A percentile compares a stretch with the other conserved stretches of the same genome.
Evolutionary conservation across 1,284 basidiomycete genomes (phyloP).

Genomic region (Heterobasidion irregulare): DNA sequence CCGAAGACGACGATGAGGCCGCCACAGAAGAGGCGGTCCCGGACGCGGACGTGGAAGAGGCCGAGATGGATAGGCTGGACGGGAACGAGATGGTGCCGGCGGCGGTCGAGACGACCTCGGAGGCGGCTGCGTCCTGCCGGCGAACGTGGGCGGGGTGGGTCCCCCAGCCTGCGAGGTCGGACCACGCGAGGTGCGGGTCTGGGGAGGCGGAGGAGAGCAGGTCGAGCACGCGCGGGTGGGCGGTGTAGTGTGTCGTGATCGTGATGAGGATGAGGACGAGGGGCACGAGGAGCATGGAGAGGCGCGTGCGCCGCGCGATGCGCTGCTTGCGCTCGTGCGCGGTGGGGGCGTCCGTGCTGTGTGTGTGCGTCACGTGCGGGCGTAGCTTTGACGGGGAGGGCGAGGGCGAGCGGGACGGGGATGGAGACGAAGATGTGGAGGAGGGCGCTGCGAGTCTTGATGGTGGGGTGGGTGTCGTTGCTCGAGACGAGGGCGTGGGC

Average conservation of each 20-base stretch:
- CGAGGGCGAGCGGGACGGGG: conserved; percentile 6
- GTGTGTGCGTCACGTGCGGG: neutral
- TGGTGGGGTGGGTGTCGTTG: neutral
- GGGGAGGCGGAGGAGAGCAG: conserved; percentile 22
- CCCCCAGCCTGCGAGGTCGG: neutral
- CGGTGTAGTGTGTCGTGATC: conserved; percentile 37
- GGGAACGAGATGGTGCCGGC: conserved; percentile 6
- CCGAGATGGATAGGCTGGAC: conserved; percentile 2
- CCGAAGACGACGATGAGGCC: conserved; percentile 6
- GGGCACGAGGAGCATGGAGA: conserved; percentile 47
- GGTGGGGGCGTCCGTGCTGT: neutral
- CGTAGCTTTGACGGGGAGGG: neutral
- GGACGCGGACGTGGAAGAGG: conserved; percentile 10
- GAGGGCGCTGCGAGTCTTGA: conserved; percentile 4
- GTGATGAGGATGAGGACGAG: conserved; percentile 45
- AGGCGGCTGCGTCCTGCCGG: conserved; percentile 1
- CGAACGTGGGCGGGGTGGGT: conserved; percentile 1
- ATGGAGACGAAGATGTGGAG: conserved; percentile 4
- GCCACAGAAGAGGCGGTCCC: conserved; percentile 9
- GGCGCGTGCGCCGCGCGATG: conserved; percentile 33
- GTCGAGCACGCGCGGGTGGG: conserved; percentile 39
- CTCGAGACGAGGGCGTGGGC: neutral
- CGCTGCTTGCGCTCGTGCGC: conserved; percentile 25
- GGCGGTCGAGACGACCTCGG: neutral
- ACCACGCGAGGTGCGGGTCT: conserved; percentile 9